These are phyloP conservation scores for Colletotrichum eremochloae DNA, from an alignment of 2,329 filamentous ascomycete genomes.

Conservation along the genomic window DNA sequence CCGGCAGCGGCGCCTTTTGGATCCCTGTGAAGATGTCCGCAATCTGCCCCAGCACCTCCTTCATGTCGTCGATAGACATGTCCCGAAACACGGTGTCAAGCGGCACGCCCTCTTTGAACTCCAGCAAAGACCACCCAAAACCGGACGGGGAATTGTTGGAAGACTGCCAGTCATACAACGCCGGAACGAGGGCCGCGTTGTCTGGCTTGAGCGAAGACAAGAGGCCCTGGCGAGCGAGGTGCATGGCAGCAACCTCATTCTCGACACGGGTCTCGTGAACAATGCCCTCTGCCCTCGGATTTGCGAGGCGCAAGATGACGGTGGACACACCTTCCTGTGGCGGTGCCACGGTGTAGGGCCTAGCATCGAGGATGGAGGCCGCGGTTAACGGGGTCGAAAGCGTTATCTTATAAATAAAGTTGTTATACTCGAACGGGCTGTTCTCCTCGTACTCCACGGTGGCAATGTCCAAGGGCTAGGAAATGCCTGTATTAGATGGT, in stretches of 20 bases:
- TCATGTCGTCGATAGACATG: slow-evolving; percentile 31
- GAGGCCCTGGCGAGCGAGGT: slow-evolving; percentile 42
- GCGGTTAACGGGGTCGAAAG: slow-evolving; percentile 23
- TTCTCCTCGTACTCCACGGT: slow-evolving; percentile 26
- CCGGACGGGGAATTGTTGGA: slow-evolving; percentile 13
- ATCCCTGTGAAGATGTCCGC: slow-evolving; percentile 44
- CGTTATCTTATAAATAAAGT: slow-evolving; percentile 44
- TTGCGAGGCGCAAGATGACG: slow-evolving; percentile 41
- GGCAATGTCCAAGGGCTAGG: not conserved
- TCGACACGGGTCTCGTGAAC: slow-evolving; percentile 43
- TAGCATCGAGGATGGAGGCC: slow-evolving; percentile 5
- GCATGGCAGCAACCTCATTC: slow-evolving; percentile 47
- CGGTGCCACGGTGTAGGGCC: slow-evolving; percentile 20
- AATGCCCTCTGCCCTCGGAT: slow-evolving; percentile 27
- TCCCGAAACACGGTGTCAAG: slow-evolving; percentile 43
- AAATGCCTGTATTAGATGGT: not conserved
- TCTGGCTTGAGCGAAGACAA: slow-evolving; percentile 18
- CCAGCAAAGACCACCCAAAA: slow-evolving; percentile 46
- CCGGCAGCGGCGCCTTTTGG: slow-evolving; percentile 42
- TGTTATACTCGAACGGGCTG: slow-evolving; percentile 34
- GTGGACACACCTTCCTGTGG: slow-evolving; percentile 3
- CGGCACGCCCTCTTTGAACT: slow-evolving; percentile 46
- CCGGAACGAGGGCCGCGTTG: slow-evolving; percentile 41
- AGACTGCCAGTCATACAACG: slow-evolving; percentile 45
- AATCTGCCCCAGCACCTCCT: slow-evolving; percentile 44